These are phyloP conservation scores for Elsinoe australis DNA, from an alignment of 2,329 filamentous ascomycete genomes.

Conservation along the genomic window DNA sequence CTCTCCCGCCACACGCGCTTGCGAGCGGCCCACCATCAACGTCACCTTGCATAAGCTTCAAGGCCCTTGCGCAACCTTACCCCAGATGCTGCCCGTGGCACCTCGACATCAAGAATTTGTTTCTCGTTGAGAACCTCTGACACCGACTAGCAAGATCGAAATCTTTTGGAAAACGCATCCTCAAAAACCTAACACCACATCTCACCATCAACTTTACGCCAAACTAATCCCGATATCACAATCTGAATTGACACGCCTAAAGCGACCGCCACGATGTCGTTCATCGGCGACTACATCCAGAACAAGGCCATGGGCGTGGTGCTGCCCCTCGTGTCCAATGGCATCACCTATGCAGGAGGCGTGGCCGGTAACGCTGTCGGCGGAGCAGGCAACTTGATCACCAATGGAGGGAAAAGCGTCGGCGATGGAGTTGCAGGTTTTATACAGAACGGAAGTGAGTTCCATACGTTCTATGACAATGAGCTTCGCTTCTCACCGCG, in stretches of 20 bases:
- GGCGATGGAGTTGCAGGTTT: constrained; percentile 31
- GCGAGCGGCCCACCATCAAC: constrained; percentile 2
- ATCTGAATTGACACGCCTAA: background rate
- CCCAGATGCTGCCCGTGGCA: constrained; percentile 10
- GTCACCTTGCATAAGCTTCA: constrained; percentile 8
- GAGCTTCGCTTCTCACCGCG: no score
- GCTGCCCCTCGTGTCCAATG: no score
- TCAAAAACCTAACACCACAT: background rate
- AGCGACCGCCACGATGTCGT: constrained; percentile 20
- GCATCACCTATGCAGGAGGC: constrained; percentile 32
- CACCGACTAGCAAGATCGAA: no score
- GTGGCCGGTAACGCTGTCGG: constrained; percentile 34
- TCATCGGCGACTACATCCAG: constrained; percentile 27
- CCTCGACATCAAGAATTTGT: constrained; percentile 12
- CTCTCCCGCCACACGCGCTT: background rate
- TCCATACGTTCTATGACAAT: no score
- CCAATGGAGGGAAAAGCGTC: constrained; percentile 28
- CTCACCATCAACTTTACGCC: background rate
- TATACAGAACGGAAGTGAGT: constrained; percentile 26
- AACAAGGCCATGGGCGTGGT: constrained; percentile 29
- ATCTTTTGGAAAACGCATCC: background rate
- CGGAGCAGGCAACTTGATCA: constrained; percentile 30
- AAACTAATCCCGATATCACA: background rate
- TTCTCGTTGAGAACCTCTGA: no score
- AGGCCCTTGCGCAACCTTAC: constrained; percentile 12